Percentiles rank a stretch among this genome's conserved stretches.
phyloP scores from a whole-genome alignment of 106 monocot species.

The Dendrobium huoshanense region DNA sequence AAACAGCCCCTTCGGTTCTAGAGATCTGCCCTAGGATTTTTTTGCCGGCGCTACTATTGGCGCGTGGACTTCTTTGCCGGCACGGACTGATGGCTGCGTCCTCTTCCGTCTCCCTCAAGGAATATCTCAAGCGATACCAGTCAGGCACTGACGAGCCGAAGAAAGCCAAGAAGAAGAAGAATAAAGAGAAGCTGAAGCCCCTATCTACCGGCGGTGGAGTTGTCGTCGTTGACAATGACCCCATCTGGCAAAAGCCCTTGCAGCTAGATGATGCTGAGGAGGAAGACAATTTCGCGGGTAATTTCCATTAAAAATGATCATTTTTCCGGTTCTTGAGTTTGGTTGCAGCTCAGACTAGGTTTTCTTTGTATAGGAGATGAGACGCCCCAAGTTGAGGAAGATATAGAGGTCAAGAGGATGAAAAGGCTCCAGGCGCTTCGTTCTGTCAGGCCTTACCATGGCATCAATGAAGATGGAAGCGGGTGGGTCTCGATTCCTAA shows the following conservation, averaged over 20 bases:
- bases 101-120: constrained; percentile 56
- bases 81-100: constrained; percentile 12
- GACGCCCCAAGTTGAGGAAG: constrained; percentile 65
- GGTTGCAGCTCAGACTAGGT: not conserved
- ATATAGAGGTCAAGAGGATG: constrained; percentile 87
- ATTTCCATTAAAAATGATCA: not conserved
- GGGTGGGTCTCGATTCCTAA: constrained; percentile 67
- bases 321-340: not conserved
- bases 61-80: not conserved
- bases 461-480: constrained; percentile 79
- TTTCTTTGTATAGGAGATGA: constrained; percentile 45
- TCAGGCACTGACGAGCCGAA: constrained; percentile 25
- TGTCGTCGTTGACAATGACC: constrained; percentile 82
- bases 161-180: constrained; percentile 72
- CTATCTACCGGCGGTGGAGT: constrained; percentile 34
- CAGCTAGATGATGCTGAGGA: constrained; percentile 38
- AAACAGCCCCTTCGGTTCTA: too few species aligned
- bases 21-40: too few species aligned
- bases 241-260: constrained; percentile 85
- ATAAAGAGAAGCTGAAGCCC: constrained; percentile 28
- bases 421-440: constrained; percentile 68
- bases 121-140: constrained; percentile 82
- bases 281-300: constrained; percentile 35
- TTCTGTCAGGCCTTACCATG: constrained; percentile 44
- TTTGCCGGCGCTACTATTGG: too few species aligned